These are phyloP conservation scores for Penicillium turbatum DNA, from an alignment of 495 filamentous ascomycete genomes.

Conservation along the genomic window DNA sequence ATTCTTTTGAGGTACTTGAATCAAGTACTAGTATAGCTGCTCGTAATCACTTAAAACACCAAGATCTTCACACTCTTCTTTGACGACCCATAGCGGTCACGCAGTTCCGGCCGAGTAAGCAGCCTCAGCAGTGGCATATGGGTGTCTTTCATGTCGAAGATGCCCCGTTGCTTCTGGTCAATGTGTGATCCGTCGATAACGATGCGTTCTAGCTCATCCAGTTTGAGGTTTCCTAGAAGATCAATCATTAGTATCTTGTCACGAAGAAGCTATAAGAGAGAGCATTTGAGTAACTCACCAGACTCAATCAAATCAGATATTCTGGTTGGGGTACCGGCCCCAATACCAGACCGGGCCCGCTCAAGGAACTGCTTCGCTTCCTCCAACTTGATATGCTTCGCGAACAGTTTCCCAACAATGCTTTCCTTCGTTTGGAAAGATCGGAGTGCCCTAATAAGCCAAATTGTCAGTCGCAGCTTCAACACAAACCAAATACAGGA, in stretches of 20 bases:
- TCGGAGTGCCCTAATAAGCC: conserved; percentile 55
- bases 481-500: neutral
- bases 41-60: conserved; percentile 30
- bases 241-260: conserved; percentile 1
- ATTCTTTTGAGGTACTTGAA: neutral
- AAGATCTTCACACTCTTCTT: conserved; percentile 38
- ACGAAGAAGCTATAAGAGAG: neutral
- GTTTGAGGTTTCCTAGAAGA: conserved; percentile 59
- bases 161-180: conserved; percentile 85
- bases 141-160: conserved; percentile 91
- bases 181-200: conserved; percentile 86
- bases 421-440: conserved; percentile 73
- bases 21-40: neutral
- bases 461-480: conserved; percentile 8
- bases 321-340: conserved; percentile 81
- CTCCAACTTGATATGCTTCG: conserved; percentile 93
- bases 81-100: conserved; percentile 55
- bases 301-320: conserved; percentile 76
- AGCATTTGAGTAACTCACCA: conserved; percentile 46
- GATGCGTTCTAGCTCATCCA: conserved; percentile 67
- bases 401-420: conserved; percentile 85
- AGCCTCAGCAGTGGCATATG: conserved; percentile 68
- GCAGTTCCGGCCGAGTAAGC: conserved; percentile 62
- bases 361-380: conserved; percentile 75
- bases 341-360: conserved; percentile 66